Base-by-base conservation (phyloP, 495 filamentous ascomycete genomes). In the Lasiosphaeria ovina region DNA sequence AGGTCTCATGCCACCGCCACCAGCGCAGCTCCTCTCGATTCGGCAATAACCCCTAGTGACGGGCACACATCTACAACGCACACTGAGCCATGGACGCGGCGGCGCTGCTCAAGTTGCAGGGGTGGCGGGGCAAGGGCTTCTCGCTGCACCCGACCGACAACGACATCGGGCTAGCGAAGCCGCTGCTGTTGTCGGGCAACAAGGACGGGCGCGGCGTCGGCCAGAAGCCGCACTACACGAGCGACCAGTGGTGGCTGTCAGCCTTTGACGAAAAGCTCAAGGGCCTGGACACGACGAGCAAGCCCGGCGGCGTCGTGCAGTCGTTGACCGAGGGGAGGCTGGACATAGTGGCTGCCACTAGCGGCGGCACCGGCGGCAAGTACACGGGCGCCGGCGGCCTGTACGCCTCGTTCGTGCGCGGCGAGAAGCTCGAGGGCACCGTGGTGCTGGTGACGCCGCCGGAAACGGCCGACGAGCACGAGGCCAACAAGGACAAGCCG, bases 351-450 rank as follows among this genome's bases (percentile, higher is more conserved):
- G 72, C 24, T 1, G 24, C 24, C 24, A 24, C 75, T 51, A 76
- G 67, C 35, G 54, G 42, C n/a, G 51, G 38, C n/a, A 74, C 72
- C 17, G 63, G 68, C 35, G 76, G 72, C 35, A 80, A 77, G 51
- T 80, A 79, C 51, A 74, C 74, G 34, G 77, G 83, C 1, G 67
- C 67, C 0, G 76, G 77, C 36, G 89, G 91, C 34, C 77, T 97
- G 6, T 97, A 97, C 72, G 83, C 87, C 14, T 85, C 81, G 58
- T 97, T 97, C 70, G 90, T 96, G 10, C 80, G 81, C 58, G 92
- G 92, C 16, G 85, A 89, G 58, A 74, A 80, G 42, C 73, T 96
- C 56, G 75, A 76, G n/a, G 92, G 92, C 10, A 92, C 89, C 1
- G 32, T 60, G 44, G 50, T 34, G 6, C 7, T 1, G 57, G 45